A percentile compares a stretch with the other conserved stretches of the same genome.
These are phyloP conservation scores for Xylariaceae sp. DNA, from an alignment of 2,329 filamentous ascomycete species.

Conservation along the genomic window DNA sequence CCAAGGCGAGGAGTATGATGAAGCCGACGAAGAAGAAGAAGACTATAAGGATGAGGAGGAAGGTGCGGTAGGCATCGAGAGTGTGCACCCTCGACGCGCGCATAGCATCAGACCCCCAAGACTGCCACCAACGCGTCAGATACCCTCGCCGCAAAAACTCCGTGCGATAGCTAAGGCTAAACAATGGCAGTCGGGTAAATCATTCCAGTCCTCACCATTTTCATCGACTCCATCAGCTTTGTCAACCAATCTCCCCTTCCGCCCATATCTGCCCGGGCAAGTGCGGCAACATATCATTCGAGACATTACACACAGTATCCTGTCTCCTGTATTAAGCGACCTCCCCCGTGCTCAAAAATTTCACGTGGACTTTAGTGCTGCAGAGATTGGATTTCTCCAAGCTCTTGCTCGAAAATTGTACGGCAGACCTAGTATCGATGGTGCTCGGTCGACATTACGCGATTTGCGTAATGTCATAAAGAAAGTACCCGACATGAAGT, in stretches of 20 bases:
- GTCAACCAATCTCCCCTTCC: constrained; percentile 19
- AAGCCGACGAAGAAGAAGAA: not conserved
- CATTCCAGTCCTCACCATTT: constrained; percentile 15
- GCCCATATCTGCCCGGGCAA: constrained; percentile 23
- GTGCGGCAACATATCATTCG: constrained; percentile 18
- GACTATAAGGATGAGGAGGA: not conserved
- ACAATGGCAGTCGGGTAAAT: constrained; percentile 28
- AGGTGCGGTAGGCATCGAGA: not conserved
- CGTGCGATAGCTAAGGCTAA: constrained; percentile 22
- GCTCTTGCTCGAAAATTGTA: constrained; percentile 22
- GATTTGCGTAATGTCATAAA: constrained; percentile 30
- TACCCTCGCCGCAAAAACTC: constrained; percentile 18
- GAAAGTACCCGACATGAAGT: constrained; percentile 15
- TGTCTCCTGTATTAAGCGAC: constrained; percentile 9
- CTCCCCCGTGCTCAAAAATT: constrained; percentile 16
- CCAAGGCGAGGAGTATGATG: not conserved
- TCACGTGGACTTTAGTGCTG: constrained; percentile 28
- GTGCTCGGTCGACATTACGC: constrained; percentile 11
- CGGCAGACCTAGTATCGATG: constrained; percentile 11
- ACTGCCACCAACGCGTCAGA: not conserved
- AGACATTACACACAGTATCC: constrained; percentile 6
- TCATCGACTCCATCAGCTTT: constrained; percentile 9
- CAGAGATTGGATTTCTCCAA: constrained; percentile 25
- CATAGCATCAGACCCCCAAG: not conserved
- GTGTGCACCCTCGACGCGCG: not conserved